phyloP scores from a whole-genome alignment of 106 monocot genomes.

The Dactylorhiza incarnata region DNA sequence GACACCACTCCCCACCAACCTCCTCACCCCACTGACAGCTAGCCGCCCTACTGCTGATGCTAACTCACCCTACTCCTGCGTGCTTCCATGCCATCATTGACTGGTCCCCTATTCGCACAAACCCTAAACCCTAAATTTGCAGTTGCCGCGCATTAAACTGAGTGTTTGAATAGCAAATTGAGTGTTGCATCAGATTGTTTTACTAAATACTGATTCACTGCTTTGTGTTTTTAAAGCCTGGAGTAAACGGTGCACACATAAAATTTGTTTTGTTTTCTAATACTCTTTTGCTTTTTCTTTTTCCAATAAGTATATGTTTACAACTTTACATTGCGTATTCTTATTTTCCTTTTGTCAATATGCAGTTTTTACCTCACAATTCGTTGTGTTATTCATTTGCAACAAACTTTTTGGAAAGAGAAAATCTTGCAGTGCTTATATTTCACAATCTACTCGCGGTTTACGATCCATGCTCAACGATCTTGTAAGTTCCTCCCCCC shows the following conservation, averaged over 20 bases:
- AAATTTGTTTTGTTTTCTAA: neutral
- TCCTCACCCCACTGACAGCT: too few relatives aligned
- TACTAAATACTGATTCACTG: neutral
- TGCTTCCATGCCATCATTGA: too few relatives aligned
- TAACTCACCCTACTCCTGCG: too few relatives aligned
- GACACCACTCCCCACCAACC: too few relatives aligned
- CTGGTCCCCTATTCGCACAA: too few relatives aligned
- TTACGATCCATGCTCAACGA: conserved; percentile 73
- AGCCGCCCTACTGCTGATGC: too few relatives aligned
- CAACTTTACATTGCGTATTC: neutral
- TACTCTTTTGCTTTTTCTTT: neutral
- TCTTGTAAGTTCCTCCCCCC: conserved; percentile 43
- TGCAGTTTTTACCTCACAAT: conserved; percentile 80
- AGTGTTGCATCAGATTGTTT: too few relatives aligned
- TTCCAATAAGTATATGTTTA: neutral
- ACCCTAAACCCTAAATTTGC: too few relatives aligned
- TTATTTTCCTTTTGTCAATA: neutral
- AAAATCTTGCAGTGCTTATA: conserved; percentile 60
- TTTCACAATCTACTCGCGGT: conserved; percentile 78
- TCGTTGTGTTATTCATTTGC: conserved; percentile 64
- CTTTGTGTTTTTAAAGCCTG: neutral
- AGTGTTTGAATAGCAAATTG: too few relatives aligned
- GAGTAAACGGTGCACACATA: neutral
- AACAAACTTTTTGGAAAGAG: conserved; percentile 36
- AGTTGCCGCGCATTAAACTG: too few relatives aligned